Conservation (phyloP, 2,329 filamentous ascomycete genomes). For the Fusarium liriodendri region DNA sequence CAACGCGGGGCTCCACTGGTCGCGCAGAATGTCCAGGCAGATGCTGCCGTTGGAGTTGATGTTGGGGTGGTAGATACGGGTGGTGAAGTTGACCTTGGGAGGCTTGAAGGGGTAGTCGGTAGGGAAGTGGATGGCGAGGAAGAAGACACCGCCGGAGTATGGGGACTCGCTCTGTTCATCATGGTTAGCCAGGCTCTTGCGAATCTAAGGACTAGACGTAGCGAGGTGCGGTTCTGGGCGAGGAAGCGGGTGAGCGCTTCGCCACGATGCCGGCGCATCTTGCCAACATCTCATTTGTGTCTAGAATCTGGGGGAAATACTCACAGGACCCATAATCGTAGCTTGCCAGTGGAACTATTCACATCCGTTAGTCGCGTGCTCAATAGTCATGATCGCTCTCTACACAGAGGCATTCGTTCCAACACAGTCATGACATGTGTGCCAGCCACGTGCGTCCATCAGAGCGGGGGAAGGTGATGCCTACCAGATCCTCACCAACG, state of each 20-base stretch:
- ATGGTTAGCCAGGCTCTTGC: constrained; percentile 44
- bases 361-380: constrained; percentile 39
- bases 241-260: constrained; percentile 30
- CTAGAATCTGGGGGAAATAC: constrained; percentile 48
- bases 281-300: constrained; percentile 11
- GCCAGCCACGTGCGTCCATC: constrained; percentile 33
- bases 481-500: constrained; percentile 96
- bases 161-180: constrained; percentile 85
- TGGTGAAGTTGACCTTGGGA: constrained; percentile 99
- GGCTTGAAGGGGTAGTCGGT: constrained; percentile 99
- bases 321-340: constrained; percentile 99
- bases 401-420: constrained; percentile 7
- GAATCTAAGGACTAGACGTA: not conserved
- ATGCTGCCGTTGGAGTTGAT: constrained; percentile 99
- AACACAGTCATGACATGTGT: constrained; percentile 23
- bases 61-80: constrained; percentile 99
- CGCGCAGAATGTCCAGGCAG: constrained; percentile 96
- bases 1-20: constrained; percentile 98
- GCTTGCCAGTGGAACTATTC: constrained; percentile 99
- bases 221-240: constrained; percentile 22
- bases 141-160: constrained; percentile 98
- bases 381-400: not conserved
- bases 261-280: constrained; percentile 22
- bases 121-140: constrained; percentile 98
- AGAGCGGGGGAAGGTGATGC: constrained; percentile 54